Percentiles rank a stretch among this genome's conserved stretches.
These are phyloP conservation scores for Oryza glumipatula DNA, from an alignment of 176 grass and related monocot species.

Conservation along the genomic window DNA sequence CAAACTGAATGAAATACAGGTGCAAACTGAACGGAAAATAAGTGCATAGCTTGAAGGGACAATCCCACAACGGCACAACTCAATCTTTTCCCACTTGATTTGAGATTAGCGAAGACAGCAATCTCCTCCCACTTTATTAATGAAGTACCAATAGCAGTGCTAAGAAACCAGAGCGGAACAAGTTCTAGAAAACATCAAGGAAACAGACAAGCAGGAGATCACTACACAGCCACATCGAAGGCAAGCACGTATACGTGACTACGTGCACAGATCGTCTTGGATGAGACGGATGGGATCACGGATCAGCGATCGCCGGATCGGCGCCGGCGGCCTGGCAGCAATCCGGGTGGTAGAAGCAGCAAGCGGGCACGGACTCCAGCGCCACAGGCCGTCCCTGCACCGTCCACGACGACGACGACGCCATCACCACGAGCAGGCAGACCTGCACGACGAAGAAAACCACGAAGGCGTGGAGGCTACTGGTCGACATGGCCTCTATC, in stretches of 20 bases:
- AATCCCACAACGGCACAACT: background rate
- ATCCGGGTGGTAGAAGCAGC: slow-evolving; percentile 34
- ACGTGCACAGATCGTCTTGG: background rate
- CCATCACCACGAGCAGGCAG: slow-evolving; percentile 36
- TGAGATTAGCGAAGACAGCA: too few relatives aligned
- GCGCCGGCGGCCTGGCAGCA: slow-evolving; percentile 17
- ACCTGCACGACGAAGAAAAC: slow-evolving; percentile 26
- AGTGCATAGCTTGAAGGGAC: too few relatives aligned
- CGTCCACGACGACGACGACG: slow-evolving; percentile 7
- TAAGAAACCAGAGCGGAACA: background rate
- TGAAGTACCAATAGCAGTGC: background rate
- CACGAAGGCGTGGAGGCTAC: background rate
- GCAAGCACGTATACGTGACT: background rate
- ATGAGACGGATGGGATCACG: background rate
- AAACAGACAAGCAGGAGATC: background rate
- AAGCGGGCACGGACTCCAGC: background rate
- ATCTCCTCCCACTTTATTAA: slow-evolving; percentile 14
- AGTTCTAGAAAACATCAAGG: background rate
- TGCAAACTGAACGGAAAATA: background rate
- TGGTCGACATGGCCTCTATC: background rate
- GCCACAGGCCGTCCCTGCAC: slow-evolving; percentile 17
- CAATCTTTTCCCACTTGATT: slow-evolving; percentile 10
- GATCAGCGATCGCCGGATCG: background rate
- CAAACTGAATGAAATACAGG: background rate
- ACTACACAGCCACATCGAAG: background rate